Base-by-base conservation (phyloP, 2,329 filamentous ascomycete genomes). In the Penicillium sp. region DNA sequence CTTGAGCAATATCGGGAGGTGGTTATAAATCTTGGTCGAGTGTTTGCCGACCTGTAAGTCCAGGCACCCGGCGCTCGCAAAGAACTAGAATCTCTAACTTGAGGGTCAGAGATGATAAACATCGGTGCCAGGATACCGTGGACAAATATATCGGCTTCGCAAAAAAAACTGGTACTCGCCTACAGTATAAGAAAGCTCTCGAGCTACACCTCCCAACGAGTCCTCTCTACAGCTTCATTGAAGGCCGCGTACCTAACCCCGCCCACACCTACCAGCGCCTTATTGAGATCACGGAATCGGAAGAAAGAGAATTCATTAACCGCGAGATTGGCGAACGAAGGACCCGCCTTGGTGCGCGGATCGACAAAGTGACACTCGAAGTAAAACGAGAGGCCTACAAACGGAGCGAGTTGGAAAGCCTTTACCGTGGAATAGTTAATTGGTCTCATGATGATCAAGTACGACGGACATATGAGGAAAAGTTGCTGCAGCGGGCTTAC, bases 221-320 rank as follows among this genome's bases (percentile, higher is more conserved):
- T 56, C 87, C 91, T 7, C 82, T 98, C 35, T 99, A 97, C 74
- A 80, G 86, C 3, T 89, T 88, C 60, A 85, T 99, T 4, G 92
- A 97, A 80, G 94, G 93, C 6, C 87, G 92, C 3, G 82, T 98
- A 3, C 91, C 90, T 2, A 88, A 91, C 67, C 93, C 95, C 0
- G 86, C 89, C 9, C 86, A 88, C 62, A 96, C 91, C 0, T 97
- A 96, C 75, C 89, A 89, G 69, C 89, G 86, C 38, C 88, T 98
- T 58, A 91, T 92, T 15, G 89, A 95, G 68, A 91, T 96, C 21
- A 84, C 91, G 3, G 95, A 98, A 73, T 82, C 86, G 1, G 91
- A 95, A 64, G 95, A 99, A 78, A 93, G 91, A 73, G 90, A 94
- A 73, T 89, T 88, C 35, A 94, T 97, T 75, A 97, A 97, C 73